Evolutionary conservation across 176 grass and related monocot genomes (phyloP), one percentile per base, ranked within the genome.

Genomic region (Carex scoparia): DNA sequence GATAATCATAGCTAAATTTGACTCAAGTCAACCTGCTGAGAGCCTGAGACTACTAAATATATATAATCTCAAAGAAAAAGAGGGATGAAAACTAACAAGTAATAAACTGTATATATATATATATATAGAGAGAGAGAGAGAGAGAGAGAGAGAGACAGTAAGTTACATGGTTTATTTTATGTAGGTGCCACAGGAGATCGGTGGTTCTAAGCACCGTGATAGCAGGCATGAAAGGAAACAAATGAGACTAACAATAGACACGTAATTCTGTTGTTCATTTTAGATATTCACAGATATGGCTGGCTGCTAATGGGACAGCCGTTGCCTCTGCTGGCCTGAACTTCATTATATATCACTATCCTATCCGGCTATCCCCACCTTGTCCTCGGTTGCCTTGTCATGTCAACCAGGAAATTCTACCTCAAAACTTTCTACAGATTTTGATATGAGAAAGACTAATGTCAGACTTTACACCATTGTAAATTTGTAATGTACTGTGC

Each of bases 131-230:
- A 23, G 0, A 23, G 23, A 23, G 23, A 23, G 23, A 23, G 0
- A 23, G 23, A 23, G 23, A 23, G 23, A 23, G 23, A 23, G 23
- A 23, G 23, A 23, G 23, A 23, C 23, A 23, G 23, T 7, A 28
- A 63, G 23, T 28, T 27, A 10, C 19, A 30, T 63, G 18, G 8
- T 10, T 62, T 40, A 18, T 40, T 16, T 33, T 38, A 40, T 40
- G 14, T 40, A 8, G 32, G 65, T 69, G 73, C n/a, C 73, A 77
- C 73, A 77, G n/a, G 49, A 55, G 73, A 77, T 77, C 73, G 32
- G 13, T 77, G 73, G 19, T 32, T 32, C 73, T 31, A 14, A 15
- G 48, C 49, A 77, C 33, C 14, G 4, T 75, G 70, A 49, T 51
- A 74, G 42, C 4, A 1, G 33, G 33, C 1, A 4, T 74, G 70